These are phyloP conservation scores for Discostella stelligeroides DNA, from an alignment of 108 stramenopile genomes.

Conservation along the genomic window DNA sequence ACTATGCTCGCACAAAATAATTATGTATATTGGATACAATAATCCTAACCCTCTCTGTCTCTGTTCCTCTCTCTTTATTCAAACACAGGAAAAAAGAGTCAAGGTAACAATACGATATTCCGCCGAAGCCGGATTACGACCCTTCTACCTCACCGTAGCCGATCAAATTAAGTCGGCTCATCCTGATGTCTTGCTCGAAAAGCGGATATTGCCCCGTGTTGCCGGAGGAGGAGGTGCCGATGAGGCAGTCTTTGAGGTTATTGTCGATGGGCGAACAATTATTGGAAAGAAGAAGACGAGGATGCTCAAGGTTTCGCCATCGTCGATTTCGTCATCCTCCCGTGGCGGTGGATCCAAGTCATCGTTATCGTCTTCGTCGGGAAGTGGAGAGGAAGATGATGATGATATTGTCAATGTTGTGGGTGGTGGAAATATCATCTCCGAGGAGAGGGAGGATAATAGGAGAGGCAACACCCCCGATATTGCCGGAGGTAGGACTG, in stretches of 20 bases:
- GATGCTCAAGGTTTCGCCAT: conserved; percentile 40
- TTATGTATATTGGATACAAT: not conserved
- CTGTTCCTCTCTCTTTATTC: no score
- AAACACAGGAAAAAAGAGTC: conserved; percentile 65
- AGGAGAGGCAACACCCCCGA: not conserved
- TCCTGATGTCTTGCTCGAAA: conserved; percentile 77
- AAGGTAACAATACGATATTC: conserved; percentile 76
- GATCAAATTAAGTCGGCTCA: conserved; percentile 64
- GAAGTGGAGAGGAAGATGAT: conserved; percentile 15
- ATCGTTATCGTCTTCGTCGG: conserved; percentile 15
- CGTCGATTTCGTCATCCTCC: conserved; percentile 23
- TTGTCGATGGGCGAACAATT: conserved; percentile 76
- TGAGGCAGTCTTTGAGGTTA: conserved; percentile 65
- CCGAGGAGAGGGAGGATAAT: conserved; percentile 5
- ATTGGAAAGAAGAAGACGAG: conserved; percentile 60
- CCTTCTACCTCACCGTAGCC: conserved; percentile 82
- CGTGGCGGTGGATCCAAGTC: conserved; percentile 5
- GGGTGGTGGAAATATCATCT: not conserved
- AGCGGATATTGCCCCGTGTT: conserved; percentile 51
- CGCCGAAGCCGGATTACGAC: conserved; percentile 59
- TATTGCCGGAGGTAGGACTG: conserved; percentile 34
- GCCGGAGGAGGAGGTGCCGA: conserved; percentile 26
- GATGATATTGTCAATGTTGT: conserved; percentile 12
- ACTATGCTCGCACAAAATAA: not conserved
- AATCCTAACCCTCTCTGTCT: no score